Conservation (phyloP, 129 eudicot genomes). For the Ambrosia trifida region DNA sequence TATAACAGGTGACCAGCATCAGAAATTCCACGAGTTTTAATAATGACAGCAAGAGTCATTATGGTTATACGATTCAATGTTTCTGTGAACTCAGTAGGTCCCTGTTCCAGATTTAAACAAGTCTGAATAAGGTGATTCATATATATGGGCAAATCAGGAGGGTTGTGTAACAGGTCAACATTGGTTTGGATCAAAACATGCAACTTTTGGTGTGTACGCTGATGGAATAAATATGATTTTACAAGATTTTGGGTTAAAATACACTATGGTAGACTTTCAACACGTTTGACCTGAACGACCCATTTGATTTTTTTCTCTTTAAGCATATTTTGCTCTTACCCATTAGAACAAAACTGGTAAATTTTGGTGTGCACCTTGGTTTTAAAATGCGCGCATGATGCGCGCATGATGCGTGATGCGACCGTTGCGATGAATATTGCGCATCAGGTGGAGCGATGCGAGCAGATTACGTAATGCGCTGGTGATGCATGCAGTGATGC, state of each 20-base stretch:
- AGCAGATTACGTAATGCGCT: too few relatives aligned
- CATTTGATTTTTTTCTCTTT: not conserved
- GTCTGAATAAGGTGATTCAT: slow-evolving; percentile 4
- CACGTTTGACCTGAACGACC: not conserved
- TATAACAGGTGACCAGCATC: slow-evolving; percentile 82
- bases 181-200: not conserved
- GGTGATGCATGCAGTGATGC: too few relatives aligned
- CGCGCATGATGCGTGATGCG: too few relatives aligned
- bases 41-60: slow-evolving; percentile 63
- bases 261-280: not conserved
- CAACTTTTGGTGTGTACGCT: not conserved
- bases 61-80: slow-evolving; percentile 65
- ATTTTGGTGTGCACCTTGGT: too few relatives aligned
- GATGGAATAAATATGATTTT: not conserved
- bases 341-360: too few relatives aligned
- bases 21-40: slow-evolving; percentile 78
- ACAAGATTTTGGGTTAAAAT: not conserved
- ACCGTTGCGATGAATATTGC: too few relatives aligned
- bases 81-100: slow-evolving; percentile 86
- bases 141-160: slow-evolving; percentile 9
- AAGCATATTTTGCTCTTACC: too few relatives aligned
- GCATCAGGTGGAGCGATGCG: too few relatives aligned
- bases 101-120: slow-evolving; percentile 46
- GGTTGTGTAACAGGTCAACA: not conserved
- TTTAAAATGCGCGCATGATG: too few relatives aligned